Percentiles rank a stretch among this genome's conserved stretches.
Conservation (phyloP, 352 stramenopile species). For the Halophytophthora polymorphica region DNA sequence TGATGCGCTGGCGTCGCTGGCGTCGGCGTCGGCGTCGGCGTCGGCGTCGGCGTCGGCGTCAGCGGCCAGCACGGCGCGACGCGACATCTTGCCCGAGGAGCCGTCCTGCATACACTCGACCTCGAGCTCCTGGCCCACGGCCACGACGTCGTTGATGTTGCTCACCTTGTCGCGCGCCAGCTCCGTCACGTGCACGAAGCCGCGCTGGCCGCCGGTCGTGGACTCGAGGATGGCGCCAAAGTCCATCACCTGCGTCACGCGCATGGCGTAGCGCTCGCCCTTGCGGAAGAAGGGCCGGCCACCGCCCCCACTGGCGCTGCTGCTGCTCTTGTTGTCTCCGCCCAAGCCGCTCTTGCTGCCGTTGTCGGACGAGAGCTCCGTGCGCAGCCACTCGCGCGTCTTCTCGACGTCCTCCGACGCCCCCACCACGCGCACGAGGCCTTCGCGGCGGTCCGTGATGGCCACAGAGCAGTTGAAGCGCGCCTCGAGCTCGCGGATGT, state of each 20-base stretch:
- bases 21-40: constrained; percentile 1
- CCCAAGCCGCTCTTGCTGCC: constrained; percentile 6
- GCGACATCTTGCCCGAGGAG: constrained; percentile 80
- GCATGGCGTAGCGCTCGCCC: constrained; percentile 90
- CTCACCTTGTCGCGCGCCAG: constrained; percentile 64
- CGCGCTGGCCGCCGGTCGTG: constrained; percentile 73
- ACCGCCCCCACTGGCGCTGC: constrained; percentile 8
- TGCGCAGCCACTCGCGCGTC: constrained; percentile 71
- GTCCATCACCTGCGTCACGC: constrained; percentile 92
- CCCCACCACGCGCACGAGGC: constrained; percentile 88
- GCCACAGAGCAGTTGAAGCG: constrained; percentile 53
- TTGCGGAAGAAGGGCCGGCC: constrained; percentile 73
- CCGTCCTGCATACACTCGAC: constrained; percentile 79
- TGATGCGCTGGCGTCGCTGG: not conserved
- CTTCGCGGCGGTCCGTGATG: constrained; percentile 80
- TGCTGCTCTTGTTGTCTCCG: constrained; percentile 2
- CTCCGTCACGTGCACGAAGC: constrained; percentile 95
- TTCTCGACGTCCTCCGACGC: constrained; percentile 64
- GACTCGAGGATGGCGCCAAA: constrained; percentile 93
- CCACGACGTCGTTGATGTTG: constrained; percentile 61
- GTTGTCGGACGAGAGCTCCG: constrained; percentile 26
- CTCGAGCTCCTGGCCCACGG: constrained; percentile 73
- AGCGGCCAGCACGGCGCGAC: constrained; percentile 41
- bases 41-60: constrained; percentile 9
- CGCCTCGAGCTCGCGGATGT: constrained; percentile 73